phyloP scores from a whole-genome alignment of 345 rosid genomes.

The Melastoma malabathricum region DNA sequence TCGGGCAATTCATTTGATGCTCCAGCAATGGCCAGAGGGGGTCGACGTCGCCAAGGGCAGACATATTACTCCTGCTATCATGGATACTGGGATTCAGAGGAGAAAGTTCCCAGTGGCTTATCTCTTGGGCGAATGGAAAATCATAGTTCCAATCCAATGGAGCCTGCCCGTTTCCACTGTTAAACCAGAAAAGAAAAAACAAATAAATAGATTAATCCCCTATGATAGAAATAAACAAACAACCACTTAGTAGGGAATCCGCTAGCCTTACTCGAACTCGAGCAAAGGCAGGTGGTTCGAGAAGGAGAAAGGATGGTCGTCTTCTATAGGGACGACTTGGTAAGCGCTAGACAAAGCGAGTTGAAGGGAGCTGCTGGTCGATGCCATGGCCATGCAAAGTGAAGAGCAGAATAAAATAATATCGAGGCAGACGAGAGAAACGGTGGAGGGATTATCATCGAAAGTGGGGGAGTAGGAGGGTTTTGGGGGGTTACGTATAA shows the following conservation, averaged over 20 bases:
- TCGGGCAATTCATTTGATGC: too few relatives aligned
- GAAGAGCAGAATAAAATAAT: not conserved
- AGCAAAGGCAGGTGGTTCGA: not conserved
- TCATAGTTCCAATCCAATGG: not conserved
- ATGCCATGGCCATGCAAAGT: slow-evolving; percentile 1
- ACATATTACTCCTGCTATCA: not conserved
- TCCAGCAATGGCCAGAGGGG: too few relatives aligned
- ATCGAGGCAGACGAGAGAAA: not conserved
- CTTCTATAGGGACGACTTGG: not conserved
- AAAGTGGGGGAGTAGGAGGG: too few relatives aligned
- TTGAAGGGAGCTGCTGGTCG: slow-evolving; percentile 1
- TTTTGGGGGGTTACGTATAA: too few relatives aligned
- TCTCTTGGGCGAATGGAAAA: not conserved
- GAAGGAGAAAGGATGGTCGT: slow-evolving; percentile 1
- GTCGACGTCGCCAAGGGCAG: too few relatives aligned
- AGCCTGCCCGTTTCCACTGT: slow-evolving; percentile 3
- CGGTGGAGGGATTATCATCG: too few relatives aligned
- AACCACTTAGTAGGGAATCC: not conserved
- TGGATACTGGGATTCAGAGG: not conserved
- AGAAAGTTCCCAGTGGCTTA: not conserved
- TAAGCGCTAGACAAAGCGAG: not conserved
- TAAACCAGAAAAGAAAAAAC: not conserved
- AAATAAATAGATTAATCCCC: not conserved
- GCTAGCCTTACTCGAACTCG: not conserved
- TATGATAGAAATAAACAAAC: not conserved